Base-by-base conservation (phyloP, 305 asterid species). In the Fraxinus xanthoxyloides region DNA sequence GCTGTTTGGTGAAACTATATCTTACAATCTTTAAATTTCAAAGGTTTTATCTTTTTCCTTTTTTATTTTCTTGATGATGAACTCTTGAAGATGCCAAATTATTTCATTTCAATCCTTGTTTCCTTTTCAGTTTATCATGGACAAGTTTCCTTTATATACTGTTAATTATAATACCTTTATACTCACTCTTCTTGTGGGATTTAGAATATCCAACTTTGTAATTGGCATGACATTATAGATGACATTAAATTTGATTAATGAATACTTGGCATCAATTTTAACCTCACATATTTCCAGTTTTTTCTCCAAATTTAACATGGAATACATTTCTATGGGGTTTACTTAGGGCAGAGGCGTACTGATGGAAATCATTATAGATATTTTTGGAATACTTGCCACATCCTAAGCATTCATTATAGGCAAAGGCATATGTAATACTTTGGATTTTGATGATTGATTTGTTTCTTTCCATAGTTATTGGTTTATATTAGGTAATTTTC, bases 41-140 rank as follows among this genome's bases (percentile, higher is more conserved):
- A 43, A 65, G 54, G 85, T 81, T 59, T 72, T 77, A 19, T 61
- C 5, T 40, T 80, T 36, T 72, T 48, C 75, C 0, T 56, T 61
- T 74, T 78, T 19, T 81, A 5, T 12, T 67, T 78, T 32, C 81
- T 43, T 2, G 5, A 24, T 72, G 24, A 46, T 26, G 78, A 77
- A 48, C 35, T 28, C 69, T 79, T 77, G 31, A 15, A 61, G 48
- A 7, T 8, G 24, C 43, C 72, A 2, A 67, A 9, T 51, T 31
- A 43, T 59, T 79, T 76, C n/a, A 48, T 32, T 67, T 86, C 10
- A 30, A 67, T 5, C 56, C 59, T 51, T 17, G 75, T 38, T 74
- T 85, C 85, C 43, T 69, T 79, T 69, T 26, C 35, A 61, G 75
- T 17, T 35, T 83, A 12, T 34, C 77, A 67, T 78, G 78, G 48